A percentile compares a stretch with the other conserved stretches of the same genome.
Conservation (phyloP, 176 grass and related monocot genomes). For the Avena insularis region DNA sequence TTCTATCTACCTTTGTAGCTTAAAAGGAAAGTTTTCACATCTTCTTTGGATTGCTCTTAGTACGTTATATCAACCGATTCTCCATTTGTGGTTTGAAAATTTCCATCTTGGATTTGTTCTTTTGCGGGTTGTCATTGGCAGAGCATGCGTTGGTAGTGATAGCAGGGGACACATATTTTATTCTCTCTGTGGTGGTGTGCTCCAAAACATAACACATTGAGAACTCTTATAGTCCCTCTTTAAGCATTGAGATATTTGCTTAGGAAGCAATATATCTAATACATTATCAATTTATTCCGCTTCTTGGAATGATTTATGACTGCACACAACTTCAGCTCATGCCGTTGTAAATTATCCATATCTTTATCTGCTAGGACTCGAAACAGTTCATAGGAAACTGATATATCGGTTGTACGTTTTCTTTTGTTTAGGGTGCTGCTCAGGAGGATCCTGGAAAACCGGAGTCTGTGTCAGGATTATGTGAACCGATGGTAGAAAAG, state of each 20-base stretch:
- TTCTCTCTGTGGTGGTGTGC: background rate
- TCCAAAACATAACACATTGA: background rate
- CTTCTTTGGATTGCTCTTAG: background rate
- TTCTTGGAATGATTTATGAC: background rate
- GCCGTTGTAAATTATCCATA: background rate
- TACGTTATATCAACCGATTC: background rate
- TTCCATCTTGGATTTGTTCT: background rate
- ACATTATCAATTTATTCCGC: background rate
- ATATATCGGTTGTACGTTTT: constrained; percentile 19
- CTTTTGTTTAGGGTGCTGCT: constrained; percentile 38
- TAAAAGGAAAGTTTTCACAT: background rate
- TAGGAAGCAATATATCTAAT: background rate
- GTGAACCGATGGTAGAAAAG: constrained; percentile 9
- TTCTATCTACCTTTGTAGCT: constrained; percentile 1
- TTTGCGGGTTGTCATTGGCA: background rate
- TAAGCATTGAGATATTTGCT: background rate
- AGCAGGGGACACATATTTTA: background rate
- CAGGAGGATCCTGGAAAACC: constrained; percentile 15
- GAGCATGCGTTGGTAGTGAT: background rate
- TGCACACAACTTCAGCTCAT: background rate
- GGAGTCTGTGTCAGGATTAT: background rate
- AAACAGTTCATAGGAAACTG: background rate
- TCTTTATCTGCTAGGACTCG: background rate
- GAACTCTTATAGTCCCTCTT: background rate
- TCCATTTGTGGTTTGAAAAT: background rate